Conservation (phyloP, 768 basidiomycete genomes). For the Phlegmacium glaucopus region DNA sequence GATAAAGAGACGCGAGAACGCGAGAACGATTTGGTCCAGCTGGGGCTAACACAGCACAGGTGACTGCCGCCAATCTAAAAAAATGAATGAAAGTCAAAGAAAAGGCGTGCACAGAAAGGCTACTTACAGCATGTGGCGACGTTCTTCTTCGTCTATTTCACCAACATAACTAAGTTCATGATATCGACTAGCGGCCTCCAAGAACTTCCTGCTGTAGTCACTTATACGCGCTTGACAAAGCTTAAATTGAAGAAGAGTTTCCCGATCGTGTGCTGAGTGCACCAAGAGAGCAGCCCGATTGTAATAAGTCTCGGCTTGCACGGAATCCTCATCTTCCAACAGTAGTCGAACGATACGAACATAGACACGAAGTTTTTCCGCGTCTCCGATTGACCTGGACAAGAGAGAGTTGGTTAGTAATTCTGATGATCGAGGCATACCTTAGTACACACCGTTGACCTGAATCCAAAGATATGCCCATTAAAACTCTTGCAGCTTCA, state of each 20-base stretch:
- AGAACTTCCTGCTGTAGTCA: slow-evolving; percentile 88
- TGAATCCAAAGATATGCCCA: slow-evolving; percentile 89
- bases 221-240: slow-evolving; percentile 93
- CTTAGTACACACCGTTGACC: slow-evolving; percentile 65
- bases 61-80: slow-evolving; percentile 81
- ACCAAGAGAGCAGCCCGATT: slow-evolving; percentile 92
- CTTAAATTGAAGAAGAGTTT: slow-evolving; percentile 81
- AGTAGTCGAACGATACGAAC: slow-evolving; percentile 92
- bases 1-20: slow-evolving; percentile 85
- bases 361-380: slow-evolving; percentile 86
- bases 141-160: slow-evolving; percentile 92
- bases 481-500: slow-evolving; percentile 87
- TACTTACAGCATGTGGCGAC: slow-evolving; percentile 83
- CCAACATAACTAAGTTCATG: slow-evolving; percentile 92
- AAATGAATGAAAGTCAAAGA: slow-evolving; percentile 3
- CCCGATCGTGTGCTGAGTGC: slow-evolving; percentile 74
- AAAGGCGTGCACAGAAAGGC: slow-evolving; percentile 1
- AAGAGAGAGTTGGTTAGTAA: background rate
- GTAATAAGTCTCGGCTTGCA: slow-evolving; percentile 97
- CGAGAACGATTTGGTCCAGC: slow-evolving; percentile 96
- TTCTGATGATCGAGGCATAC: background rate
- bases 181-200: slow-evolving; percentile 92
- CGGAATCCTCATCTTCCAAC: slow-evolving; percentile 94
- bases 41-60: slow-evolving; percentile 94
- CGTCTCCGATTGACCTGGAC: slow-evolving; percentile 50